These are phyloP conservation scores for Ulota crispa DNA, from an alignment of 225 moss, liverwort and hornwort genomes.

Conservation along the genomic window DNA sequence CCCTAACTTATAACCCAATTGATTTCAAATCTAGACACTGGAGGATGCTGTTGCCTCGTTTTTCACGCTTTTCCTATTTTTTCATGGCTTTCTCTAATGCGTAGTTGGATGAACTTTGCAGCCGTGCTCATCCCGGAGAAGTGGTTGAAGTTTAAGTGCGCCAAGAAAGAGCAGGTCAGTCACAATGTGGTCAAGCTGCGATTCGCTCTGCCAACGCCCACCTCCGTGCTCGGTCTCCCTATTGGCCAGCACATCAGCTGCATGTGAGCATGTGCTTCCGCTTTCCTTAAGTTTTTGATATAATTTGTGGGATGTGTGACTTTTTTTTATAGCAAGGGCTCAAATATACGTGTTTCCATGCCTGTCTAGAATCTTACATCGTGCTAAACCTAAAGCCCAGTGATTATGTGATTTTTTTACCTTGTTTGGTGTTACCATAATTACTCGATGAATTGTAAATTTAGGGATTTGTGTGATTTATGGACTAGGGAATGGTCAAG, in stretches of 20 bases:
- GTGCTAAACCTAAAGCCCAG: not conserved
- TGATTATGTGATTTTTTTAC: not conserved
- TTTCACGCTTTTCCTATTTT: not conserved
- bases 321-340: not conserved
- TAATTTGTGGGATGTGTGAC: not conserved
- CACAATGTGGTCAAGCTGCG: constrained; percentile 93
- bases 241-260: constrained; percentile 96
- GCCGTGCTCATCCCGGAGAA: constrained; percentile 67
- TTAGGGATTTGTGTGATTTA: not conserved
- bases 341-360: not conserved
- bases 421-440: not conserved
- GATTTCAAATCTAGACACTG: not conserved
- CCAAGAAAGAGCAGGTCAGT: constrained; percentile 73
- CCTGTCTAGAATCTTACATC: not conserved
- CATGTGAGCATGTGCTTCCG: constrained; percentile 53
- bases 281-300: not conserved
- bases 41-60: not conserved
- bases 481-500: not conserved
- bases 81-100: not conserved
- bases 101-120: constrained; percentile 15
- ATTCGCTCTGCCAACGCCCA: constrained; percentile 75
- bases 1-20: not conserved
- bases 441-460: not conserved
- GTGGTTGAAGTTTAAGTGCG: constrained; percentile 75
- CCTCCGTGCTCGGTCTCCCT: constrained; percentile 84